Base-by-base conservation (phyloP, 192 early-diverging fungal genomes). In the Coemansia guatemalensis region DNA sequence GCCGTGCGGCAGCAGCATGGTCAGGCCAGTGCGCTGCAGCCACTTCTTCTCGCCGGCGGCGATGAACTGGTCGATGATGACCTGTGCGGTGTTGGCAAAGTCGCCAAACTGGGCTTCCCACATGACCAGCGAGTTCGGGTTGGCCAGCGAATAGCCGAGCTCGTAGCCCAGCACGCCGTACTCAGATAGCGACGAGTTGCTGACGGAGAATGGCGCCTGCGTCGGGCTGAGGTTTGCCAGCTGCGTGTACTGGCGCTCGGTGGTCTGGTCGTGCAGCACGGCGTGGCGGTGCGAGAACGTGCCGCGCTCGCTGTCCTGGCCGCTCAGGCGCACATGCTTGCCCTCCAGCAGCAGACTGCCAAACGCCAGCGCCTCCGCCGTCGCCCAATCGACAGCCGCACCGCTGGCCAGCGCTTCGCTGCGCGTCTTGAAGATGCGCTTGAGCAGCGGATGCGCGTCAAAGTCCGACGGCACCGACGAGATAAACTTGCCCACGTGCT, bases 41-140 rank as follows among this genome's bases (percentile, higher is more conserved):
- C 96, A 99, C 82, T 99, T 99, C 69, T 94, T 92, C 82, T 99
- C 96, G 65, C 95, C 96, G 27, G 93, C 87, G 4, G 89, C 87
- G 47, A 99, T 92, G 70, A 95, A 99, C 82, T 99, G 96, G 81
- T 99, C 96, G 78, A 99, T 93, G 60, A 99, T 97, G 81, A 88
- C 88, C 84, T 99, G 97, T 21, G 97, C 93, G 60, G 84, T 93
- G 86, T 99, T 99, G 76, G 91, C 91, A 76, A 99, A 96, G 79
- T 99, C 95, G 62, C 97, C 97, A 69, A 99, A 97, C 85, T 99
- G 95, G 14, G 94, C 97, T 81, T 99, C 97, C 95, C 95, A 99
- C 65, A 96, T 84, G 29, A 97, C 86, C 48, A 97, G 86, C 52
- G 95, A 85, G 81, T 96, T 92, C 48, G 97, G 95, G 84, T 91